Evolutionary conservation across 208 protist species (phyloP), one percentile per base, ranked within the genome.

Genomic region (Zelonia costaricensis): DNA sequence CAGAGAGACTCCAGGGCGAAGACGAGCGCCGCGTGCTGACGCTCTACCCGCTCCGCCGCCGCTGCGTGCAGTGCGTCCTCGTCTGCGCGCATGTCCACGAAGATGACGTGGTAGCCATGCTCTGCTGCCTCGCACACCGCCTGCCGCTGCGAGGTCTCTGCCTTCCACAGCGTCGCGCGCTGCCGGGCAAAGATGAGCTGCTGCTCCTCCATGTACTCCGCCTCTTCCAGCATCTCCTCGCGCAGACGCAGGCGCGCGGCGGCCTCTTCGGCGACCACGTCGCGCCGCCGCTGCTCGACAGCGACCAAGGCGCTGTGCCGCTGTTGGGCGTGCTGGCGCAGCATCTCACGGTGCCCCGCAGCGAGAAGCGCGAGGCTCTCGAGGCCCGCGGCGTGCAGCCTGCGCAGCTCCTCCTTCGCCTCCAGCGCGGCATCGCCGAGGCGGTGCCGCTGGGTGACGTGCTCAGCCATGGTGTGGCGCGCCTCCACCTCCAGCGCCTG

Each of bases 221-320:
- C 56, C 56, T 60, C 66, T 44, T 72, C 66, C 10, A 55, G 8
- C 48, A 64, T 52, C 44, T 72, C 66, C 40, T 72, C 66, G 10
- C 51, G 57, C 4, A 72, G 15, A 2, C 57, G 57, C 49, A 51
- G 6, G 8, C 66, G 66, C 22, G 60, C 47, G 22, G 60, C 60
- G 18, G 49, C 61, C 53, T 92, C 82, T 53, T 84, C 74, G 6
- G 30, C 22, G 1, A 47, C 43, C 4, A 65, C 16, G 22, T 83
- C 79, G 33, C 69, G 76, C 51, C 80, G 78, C 13, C 55, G 27
- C 31, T 47, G 69, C 66, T 90, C 83, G 15, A 46, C 55, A 5
- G 35, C 23, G 4, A 69, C 42, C 13, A 90, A 38, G 8, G 36
- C 16, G 6, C 6, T 40, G 20, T 39, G 7, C 1, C 70, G 64